Conservation (phyloP, 768 basidiomycete genomes). For the Crucibulum laeve region DNA sequence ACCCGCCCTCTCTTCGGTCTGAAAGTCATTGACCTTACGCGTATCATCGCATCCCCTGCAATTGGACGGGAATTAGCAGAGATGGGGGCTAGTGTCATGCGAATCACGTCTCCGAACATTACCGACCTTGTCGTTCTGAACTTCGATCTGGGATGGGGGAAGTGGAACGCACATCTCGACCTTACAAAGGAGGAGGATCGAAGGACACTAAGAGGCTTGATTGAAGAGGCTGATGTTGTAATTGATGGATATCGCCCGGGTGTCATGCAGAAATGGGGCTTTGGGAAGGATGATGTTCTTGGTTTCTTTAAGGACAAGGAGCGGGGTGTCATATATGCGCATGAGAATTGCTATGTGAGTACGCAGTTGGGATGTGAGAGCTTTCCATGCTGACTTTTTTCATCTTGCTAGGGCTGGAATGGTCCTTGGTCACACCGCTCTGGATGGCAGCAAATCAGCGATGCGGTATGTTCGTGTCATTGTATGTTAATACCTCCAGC, state of each 20-base stretch:
- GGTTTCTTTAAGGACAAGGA: slow-evolving; percentile 14
- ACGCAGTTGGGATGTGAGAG: too few species aligned
- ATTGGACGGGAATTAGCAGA: slow-evolving; percentile 18
- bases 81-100: slow-evolving; percentile 21
- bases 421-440: slow-evolving; percentile 16
- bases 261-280: slow-evolving; percentile 21
- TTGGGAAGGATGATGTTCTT: slow-evolving; percentile 21
- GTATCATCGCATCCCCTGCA: slow-evolving; percentile 21
- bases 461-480: slow-evolving; percentile 14
- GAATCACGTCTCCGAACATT: slow-evolving; percentile 20
- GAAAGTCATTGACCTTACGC: slow-evolving; percentile 21
- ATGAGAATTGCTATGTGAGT: slow-evolving; percentile 21
- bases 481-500: neutral
- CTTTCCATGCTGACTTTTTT: too few species aligned
- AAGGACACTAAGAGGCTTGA: slow-evolving; percentile 10
- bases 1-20: slow-evolving; percentile 17
- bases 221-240: slow-evolving; percentile 20
- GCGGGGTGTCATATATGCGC: slow-evolving; percentile 18
- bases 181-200: slow-evolving; percentile 15
- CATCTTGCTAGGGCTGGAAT: slow-evolving; percentile 15
- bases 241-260: slow-evolving; percentile 24
- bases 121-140: slow-evolving; percentile 14
- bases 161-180: slow-evolving; percentile 21
- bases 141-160: slow-evolving; percentile 20
- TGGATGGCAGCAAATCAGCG: slow-evolving; percentile 19